These are phyloP conservation scores for Penicillium egyptiacum DNA, from an alignment of 495 filamentous ascomycete species.

Conservation along the genomic window DNA sequence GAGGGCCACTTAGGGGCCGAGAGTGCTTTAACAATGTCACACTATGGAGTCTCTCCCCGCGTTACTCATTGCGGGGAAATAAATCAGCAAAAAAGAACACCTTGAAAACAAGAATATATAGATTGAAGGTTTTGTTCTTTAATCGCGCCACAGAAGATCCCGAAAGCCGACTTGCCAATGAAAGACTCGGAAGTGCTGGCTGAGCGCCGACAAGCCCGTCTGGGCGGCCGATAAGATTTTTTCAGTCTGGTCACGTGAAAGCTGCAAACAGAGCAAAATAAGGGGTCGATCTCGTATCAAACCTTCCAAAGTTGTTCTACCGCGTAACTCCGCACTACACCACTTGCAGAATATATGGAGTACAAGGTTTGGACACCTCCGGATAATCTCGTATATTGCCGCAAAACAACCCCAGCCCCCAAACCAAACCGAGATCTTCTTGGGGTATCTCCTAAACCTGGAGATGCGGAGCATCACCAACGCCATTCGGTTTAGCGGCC, in stretches of 20 bases:
- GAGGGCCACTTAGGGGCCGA: not conserved
- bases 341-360: not conserved
- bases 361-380: not conserved
- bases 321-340: not conserved
- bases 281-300: not conserved
- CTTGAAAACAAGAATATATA: not conserved
- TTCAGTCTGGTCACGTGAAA: not conserved
- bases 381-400: not conserved
- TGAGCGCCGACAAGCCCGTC: not conserved
- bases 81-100: not conserved
- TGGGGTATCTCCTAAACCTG: not conserved
- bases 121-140: not conserved
- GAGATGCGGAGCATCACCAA: conserved; percentile 13
- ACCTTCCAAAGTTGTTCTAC: no score
- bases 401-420: not conserved
- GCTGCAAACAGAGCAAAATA: not conserved
- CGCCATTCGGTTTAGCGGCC: conserved; percentile 13
- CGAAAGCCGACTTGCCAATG: conserved; percentile 7
- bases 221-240: conserved; percentile 8
- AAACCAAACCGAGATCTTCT: not conserved
- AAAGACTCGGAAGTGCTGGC: not conserved
- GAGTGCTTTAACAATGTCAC: not conserved
- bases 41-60: conserved; percentile 11
- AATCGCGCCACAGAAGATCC: conserved; percentile 7
- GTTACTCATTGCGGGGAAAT: conserved; percentile 6